A percentile compares a stretch with the other conserved stretches of the same genome.
Evolutionary conservation across 73 alveolate species (phyloP).

Genomic region (Tetrahymena borealis): DNA sequence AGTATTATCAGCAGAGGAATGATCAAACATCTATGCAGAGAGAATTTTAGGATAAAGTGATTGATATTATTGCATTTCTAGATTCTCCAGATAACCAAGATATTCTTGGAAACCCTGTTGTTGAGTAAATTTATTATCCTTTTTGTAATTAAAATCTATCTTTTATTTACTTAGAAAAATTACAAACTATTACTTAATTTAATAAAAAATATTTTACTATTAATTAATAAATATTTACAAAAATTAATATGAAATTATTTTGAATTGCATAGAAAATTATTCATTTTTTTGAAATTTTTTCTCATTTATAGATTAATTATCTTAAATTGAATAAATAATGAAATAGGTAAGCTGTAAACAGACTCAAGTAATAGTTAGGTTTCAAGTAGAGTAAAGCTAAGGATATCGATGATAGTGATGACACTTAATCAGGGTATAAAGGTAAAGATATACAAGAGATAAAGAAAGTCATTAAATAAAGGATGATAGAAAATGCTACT

Average conservation of each 20-base stretch:
- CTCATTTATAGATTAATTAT: no score
- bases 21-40: not conserved
- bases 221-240: no score
- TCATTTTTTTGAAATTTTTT: no score
- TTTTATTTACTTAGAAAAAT: no score
- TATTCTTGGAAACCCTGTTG: not conserved
- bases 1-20: not conserved
- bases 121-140: not conserved
- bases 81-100: not conserved
- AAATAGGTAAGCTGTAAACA: not conserved
- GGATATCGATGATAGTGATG: no score
- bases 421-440: not conserved
- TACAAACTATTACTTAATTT: no score
- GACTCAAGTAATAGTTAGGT: not conserved
- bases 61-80: not conserved
- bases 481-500: not conserved
- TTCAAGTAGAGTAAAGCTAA: not conserved
- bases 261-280: no score
- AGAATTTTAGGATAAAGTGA: not conserved
- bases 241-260: no score
- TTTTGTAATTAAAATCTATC: no score
- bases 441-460: not conserved
- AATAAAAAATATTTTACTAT: no score
- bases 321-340: no score
- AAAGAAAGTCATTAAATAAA: not conserved